Evolutionary conservation across 768 basidiomycete genomes (phyloP).

Genomic region (Rhodosporidiobolus sp.): DNA sequence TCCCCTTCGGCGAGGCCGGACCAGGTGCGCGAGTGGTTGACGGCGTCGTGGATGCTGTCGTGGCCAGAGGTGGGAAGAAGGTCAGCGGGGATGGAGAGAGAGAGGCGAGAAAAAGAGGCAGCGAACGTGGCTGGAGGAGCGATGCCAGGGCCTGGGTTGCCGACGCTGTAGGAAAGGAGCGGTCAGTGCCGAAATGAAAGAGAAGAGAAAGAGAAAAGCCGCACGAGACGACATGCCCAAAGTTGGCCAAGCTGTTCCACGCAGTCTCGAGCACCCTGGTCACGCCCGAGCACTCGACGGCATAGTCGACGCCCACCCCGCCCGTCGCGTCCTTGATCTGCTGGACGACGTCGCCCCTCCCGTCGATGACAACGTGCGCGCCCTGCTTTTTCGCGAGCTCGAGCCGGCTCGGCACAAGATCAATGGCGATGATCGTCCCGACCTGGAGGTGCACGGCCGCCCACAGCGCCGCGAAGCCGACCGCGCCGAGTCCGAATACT

Average conservation of each 20-base stretch:
- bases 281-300: conserved; percentile 41
- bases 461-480: conserved; percentile 41
- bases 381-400: conserved; percentile 38
- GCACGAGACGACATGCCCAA: conserved; percentile 4
- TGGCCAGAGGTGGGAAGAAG: background rate
- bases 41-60: conserved; percentile 31
- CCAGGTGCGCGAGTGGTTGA: conserved; percentile 23
- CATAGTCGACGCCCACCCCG: conserved; percentile 32
- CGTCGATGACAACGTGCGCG: conserved; percentile 38
- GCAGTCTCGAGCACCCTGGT: conserved; percentile 27
- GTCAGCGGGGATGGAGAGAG: background rate
- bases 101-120: background rate
- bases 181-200: background rate
- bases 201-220: background rate
- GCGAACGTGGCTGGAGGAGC: conserved; percentile 10
- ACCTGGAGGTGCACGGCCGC: conserved; percentile 33
- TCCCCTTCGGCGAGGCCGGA: conserved; percentile 35
- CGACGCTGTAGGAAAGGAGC: background rate
- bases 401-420: conserved; percentile 31
- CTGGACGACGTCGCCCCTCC: conserved; percentile 19
- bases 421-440: conserved; percentile 40
- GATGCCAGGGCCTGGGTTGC: conserved; percentile 27
- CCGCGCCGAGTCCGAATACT: conserved; percentile 42
- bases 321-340: conserved; percentile 29
- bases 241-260: conserved; percentile 23